These are phyloP conservation scores for Elongisporangium anandrum DNA, from an alignment of 352 stramenopile genomes.

Conservation along the genomic window DNA sequence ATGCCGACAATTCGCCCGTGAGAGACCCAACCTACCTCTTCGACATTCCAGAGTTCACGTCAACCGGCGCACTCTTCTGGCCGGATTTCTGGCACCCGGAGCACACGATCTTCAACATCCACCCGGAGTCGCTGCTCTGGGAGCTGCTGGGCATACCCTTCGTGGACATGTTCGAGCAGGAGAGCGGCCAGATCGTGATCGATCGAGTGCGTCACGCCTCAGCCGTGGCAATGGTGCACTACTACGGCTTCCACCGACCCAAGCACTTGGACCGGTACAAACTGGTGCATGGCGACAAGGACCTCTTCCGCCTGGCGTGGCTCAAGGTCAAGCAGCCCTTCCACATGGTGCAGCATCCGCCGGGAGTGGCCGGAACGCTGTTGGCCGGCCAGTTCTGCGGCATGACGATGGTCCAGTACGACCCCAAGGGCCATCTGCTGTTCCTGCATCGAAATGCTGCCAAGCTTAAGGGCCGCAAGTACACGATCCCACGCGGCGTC, in stretches of 20 bases:
- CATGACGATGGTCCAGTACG: slow-evolving; percentile 46
- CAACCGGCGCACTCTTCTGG: slow-evolving; percentile 55
- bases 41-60: slow-evolving; percentile 23
- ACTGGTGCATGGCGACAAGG: slow-evolving; percentile 51
- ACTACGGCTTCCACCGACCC: slow-evolving; percentile 39
- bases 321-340: slow-evolving; percentile 35
- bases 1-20: slow-evolving; percentile 55
- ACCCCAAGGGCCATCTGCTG: slow-evolving; percentile 24
- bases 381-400: slow-evolving; percentile 42
- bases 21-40: slow-evolving; percentile 61
- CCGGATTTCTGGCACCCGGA: slow-evolving; percentile 59
- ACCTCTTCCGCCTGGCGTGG: slow-evolving; percentile 60
- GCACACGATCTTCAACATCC: slow-evolving; percentile 59
- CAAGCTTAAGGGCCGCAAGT: slow-evolving; percentile 26
- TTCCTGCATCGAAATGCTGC: slow-evolving; percentile 49
- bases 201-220: slow-evolving; percentile 30
- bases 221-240: slow-evolving; percentile 24
- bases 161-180: slow-evolving; percentile 69
- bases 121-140: slow-evolving; percentile 44
- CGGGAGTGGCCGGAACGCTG: slow-evolving; percentile 26
- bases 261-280: slow-evolving; percentile 27
- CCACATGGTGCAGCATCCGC: slow-evolving; percentile 45
- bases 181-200: slow-evolving; percentile 57
- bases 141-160: slow-evolving; percentile 36
- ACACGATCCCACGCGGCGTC: neutral